A percentile compares a stretch with the other conserved stretches of the same genome.
phyloP scores from a whole-genome alignment of 73 alveolate species.

The Tetrahymena borealis region DNA sequence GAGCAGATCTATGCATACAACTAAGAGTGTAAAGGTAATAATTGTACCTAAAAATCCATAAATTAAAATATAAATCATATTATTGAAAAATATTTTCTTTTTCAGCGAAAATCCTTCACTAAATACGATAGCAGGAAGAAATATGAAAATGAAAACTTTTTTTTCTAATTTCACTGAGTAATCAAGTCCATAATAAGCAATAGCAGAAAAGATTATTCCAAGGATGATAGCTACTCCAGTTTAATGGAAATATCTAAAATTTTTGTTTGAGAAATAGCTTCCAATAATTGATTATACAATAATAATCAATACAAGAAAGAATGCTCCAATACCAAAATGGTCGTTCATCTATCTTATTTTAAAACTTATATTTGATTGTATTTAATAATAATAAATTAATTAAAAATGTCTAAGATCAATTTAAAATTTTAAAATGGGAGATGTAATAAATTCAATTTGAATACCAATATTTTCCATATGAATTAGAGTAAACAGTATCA shows the following conservation, averaged over 20 bases:
- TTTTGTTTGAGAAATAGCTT: neutral
- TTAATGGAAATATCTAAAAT: neutral
- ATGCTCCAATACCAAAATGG: no score
- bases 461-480: no score
- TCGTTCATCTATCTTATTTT: no score
- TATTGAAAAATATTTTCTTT: neutral
- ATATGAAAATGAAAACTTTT: neutral
- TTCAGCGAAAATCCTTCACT: neutral
- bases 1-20: neutral
- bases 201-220: neutral
- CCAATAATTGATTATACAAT: neutral
- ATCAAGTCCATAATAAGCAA: neutral
- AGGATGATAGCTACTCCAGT: neutral
- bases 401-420: no score
- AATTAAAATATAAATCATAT: neutral
- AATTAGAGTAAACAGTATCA: no score
- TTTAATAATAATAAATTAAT: no score
- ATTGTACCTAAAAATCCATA: neutral
- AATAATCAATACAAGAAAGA: neutral
- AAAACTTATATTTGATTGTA: no score
- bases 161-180: neutral
- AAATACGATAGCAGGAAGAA: neutral
- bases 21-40: neutral
- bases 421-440: no score
- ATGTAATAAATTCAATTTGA: no score